A percentile compares a stretch with the other conserved stretches of the same genome.
phyloP scores from a whole-genome alignment of 2,329 filamentous ascomycete species.

The Fonsecaea erecta region DNA sequence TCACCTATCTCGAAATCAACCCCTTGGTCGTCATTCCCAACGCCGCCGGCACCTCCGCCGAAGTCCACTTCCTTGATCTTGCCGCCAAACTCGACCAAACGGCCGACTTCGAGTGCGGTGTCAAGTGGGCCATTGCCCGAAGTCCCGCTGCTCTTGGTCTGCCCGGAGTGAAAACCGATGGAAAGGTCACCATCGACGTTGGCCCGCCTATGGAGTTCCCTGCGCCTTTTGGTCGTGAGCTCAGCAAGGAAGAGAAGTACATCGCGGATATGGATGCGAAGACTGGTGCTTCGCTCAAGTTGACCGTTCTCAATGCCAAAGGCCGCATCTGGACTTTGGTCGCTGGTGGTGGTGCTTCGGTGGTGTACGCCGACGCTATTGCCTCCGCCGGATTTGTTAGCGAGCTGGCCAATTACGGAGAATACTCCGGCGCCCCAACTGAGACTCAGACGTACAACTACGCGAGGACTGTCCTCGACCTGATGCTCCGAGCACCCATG shows the following conservation, averaged over 20 bases:
- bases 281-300: constrained; percentile 97
- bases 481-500: constrained; percentile 90
- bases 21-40: constrained; percentile 98
- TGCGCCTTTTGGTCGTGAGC: constrained; percentile 96
- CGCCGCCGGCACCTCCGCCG: constrained; percentile 84
- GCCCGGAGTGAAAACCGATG: constrained; percentile 66
- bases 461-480: constrained; percentile 91
- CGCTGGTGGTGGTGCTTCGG: constrained; percentile 97
- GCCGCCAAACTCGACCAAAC: constrained; percentile 99
- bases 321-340: constrained; percentile 98
- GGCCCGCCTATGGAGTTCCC: constrained; percentile 99
- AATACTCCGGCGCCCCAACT: constrained; percentile 98
- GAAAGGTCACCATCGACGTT: constrained; percentile 90
- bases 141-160: constrained; percentile 87
- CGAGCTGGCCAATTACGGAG: constrained; percentile 98
- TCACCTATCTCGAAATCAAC: constrained; percentile 99
- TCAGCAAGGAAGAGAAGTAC: constrained; percentile 99
- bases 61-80: constrained; percentile 97
- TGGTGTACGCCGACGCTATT: constrained; percentile 98
- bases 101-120: constrained; percentile 98
- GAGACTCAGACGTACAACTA: constrained; percentile 99
- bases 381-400: constrained; percentile 92
- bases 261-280: constrained; percentile 98
- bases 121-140: constrained; percentile 97
- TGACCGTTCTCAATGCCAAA: constrained; percentile 89